These are phyloP conservation scores for Sambucus nigra DNA, from an alignment of 129 eudicot genomes.

Conservation along the genomic window DNA sequence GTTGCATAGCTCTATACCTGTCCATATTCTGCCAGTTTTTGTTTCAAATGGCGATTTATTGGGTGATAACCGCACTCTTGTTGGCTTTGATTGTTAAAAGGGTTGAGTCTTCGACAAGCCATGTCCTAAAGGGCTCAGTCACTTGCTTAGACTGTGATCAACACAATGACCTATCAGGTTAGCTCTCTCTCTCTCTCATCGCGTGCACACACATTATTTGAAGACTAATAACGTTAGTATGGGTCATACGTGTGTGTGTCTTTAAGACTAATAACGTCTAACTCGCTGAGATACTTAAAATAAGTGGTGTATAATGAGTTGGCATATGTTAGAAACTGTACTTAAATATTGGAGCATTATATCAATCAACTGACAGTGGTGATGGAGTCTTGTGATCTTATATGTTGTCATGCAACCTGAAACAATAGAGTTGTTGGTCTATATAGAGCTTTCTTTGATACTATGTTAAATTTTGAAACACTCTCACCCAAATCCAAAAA, in stretches of 20 bases:
- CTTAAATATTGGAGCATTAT: neutral
- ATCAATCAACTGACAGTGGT: neutral
- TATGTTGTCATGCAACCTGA: too few species aligned
- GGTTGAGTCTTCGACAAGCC: conserved; percentile 25
- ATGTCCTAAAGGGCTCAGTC: conserved; percentile 43
- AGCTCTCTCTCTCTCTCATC: neutral
- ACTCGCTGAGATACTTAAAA: neutral
- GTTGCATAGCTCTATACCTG: too few species aligned
- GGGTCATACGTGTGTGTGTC: too few species aligned
- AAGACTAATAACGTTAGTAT: neutral
- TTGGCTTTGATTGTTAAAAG: conserved; percentile 38
- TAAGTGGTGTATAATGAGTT: too few species aligned
- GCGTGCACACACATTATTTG: too few species aligned
- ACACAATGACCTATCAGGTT: conserved; percentile 29
- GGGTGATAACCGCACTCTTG: neutral
- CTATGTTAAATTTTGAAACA: too few species aligned
- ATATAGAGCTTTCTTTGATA: too few species aligned
- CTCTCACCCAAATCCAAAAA: too few species aligned
- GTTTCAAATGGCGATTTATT: conserved; percentile 13
- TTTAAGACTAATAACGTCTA: neutral
- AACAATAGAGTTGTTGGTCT: too few species aligned
- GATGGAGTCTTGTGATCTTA: too few species aligned
- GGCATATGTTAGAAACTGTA: too few species aligned
- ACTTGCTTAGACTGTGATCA: conserved; percentile 40
- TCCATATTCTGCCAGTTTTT: too few species aligned